Conservation (phyloP, 2,329 filamentous ascomycete species). For the Phyllosticta citribraziliensis region DNA sequence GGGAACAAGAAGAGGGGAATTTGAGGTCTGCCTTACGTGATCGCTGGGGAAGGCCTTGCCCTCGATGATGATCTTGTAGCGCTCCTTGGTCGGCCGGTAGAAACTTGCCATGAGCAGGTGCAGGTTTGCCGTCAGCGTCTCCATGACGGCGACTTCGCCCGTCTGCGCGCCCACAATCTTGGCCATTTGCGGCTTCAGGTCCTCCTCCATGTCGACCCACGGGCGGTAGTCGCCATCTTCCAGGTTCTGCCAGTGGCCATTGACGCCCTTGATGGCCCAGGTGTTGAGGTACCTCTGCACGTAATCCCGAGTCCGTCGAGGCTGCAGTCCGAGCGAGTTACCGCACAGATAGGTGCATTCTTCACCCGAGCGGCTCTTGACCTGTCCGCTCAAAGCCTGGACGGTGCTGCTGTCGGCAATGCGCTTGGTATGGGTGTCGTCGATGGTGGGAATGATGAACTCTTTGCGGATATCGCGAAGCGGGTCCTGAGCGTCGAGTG, state of each 20-base stretch:
- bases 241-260: constrained; percentile 67
- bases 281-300: constrained; percentile 66
- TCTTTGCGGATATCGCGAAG: constrained; percentile 45
- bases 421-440: constrained; percentile 56
- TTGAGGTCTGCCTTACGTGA: constrained; percentile 42
- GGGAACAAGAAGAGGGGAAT: not conserved
- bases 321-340: constrained; percentile 81
- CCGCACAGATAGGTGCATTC: constrained; percentile 71
- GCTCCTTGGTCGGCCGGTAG: constrained; percentile 57
- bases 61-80: constrained; percentile 77
- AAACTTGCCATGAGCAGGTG: constrained; percentile 79
- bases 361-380: not conserved
- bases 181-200: constrained; percentile 59
- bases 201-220: constrained; percentile 73
- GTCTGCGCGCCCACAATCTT: constrained; percentile 64
- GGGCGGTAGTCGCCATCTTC: constrained; percentile 57
- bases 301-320: constrained; percentile 54
- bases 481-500: constrained; percentile 28
- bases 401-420: not conserved
- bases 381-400: constrained; percentile 10
- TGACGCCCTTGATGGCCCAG: constrained; percentile 77
- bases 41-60: constrained; percentile 86
- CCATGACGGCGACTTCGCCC: constrained; percentile 77
- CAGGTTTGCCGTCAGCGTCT: constrained; percentile 71
- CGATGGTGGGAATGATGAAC: constrained; percentile 68